phyloP scores from a whole-genome alignment of 495 filamentous ascomycete genomes.

The Xanthoparmelia taractica region DNA sequence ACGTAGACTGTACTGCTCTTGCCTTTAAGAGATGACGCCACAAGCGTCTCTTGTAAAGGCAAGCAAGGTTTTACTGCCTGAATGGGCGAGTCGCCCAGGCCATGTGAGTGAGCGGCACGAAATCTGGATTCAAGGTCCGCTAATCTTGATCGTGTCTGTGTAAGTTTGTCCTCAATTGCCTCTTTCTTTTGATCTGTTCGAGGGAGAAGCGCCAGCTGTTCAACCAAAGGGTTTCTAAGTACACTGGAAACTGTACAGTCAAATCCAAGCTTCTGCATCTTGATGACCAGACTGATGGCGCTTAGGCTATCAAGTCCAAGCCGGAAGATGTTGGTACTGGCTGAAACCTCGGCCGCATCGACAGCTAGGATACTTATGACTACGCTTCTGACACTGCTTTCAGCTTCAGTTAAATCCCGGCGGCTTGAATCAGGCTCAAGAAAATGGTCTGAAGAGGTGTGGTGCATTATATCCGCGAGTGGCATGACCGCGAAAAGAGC shows the following conservation, averaged over 20 bases:
- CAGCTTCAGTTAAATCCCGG: slow-evolving; percentile 7
- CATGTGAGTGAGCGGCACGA: slow-evolving; percentile 39
- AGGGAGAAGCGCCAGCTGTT: slow-evolving; percentile 38
- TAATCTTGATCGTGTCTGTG: slow-evolving; percentile 23
- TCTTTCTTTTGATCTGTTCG: not conserved
- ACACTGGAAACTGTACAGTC: slow-evolving; percentile 54
- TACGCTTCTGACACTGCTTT: slow-evolving; percentile 10
- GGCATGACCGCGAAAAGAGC: slow-evolving; percentile 24
- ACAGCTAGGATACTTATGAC: slow-evolving; percentile 20
- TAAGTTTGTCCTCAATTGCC: not conserved
- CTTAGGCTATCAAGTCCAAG: slow-evolving; percentile 41
- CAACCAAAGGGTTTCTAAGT: slow-evolving; percentile 57
- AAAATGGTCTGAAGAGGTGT: not conserved
- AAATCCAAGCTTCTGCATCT: slow-evolving; percentile 52
- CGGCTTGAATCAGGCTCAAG: not conserved
- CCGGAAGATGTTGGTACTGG: slow-evolving; percentile 45
- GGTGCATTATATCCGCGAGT: not conserved
- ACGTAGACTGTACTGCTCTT: slow-evolving; percentile 60
- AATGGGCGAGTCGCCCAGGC: slow-evolving; percentile 22
- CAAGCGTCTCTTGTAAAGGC: slow-evolving; percentile 75
- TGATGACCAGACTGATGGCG: slow-evolving; percentile 54
- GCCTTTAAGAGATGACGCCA: slow-evolving; percentile 64
- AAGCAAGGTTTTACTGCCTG: slow-evolving; percentile 40
- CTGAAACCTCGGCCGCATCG: slow-evolving; percentile 39
- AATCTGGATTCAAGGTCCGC: slow-evolving; percentile 46